phyloP scores from a whole-genome alignment of 176 grass and related monocot species.

The Ananas comosus region DNA sequence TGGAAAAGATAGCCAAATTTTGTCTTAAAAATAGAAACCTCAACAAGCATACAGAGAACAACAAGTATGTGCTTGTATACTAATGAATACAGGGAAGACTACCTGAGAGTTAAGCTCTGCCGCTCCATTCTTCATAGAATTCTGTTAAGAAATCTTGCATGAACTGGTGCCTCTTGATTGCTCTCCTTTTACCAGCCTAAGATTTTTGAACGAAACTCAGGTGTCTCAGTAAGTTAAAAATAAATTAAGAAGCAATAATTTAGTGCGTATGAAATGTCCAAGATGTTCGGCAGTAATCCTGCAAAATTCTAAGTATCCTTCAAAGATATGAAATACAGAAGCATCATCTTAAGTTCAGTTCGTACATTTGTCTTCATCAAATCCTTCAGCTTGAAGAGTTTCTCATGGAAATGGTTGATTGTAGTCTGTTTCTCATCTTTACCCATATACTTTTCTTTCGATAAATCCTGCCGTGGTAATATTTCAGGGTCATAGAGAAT shows the following conservation, averaged over 20 bases:
- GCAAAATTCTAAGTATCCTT: background rate
- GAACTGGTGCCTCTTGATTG: constrained; percentile 69
- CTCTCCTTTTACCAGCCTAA: constrained; percentile 80
- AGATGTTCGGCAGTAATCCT: background rate
- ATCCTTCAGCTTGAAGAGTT: constrained; percentile 85
- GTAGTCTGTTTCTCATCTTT: constrained; percentile 80
- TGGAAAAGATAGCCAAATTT: constrained; percentile 1
- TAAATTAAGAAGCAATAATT: background rate
- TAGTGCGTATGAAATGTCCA: background rate
- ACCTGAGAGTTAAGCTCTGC: constrained; percentile 26
- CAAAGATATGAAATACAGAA: background rate
- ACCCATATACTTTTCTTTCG: constrained; percentile 72
- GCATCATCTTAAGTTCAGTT: background rate
- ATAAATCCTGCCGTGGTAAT: constrained; percentile 52
- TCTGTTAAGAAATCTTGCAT: constrained; percentile 81
- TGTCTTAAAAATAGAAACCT: constrained; percentile 8
- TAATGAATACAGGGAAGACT: constrained; percentile 36
- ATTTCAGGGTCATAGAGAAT: constrained; percentile 77
- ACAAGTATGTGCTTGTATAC: constrained; percentile 52
- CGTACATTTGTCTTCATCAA: constrained; percentile 97
- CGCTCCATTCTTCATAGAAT: constrained; percentile 86
- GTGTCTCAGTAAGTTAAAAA: background rate
- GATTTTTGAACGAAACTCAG: background rate
- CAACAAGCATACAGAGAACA: constrained; percentile 54
- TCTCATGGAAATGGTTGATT: constrained; percentile 96